Conservation (phyloP, 352 stramenopile genomes). For the Peronospora belbahrii region DNA sequence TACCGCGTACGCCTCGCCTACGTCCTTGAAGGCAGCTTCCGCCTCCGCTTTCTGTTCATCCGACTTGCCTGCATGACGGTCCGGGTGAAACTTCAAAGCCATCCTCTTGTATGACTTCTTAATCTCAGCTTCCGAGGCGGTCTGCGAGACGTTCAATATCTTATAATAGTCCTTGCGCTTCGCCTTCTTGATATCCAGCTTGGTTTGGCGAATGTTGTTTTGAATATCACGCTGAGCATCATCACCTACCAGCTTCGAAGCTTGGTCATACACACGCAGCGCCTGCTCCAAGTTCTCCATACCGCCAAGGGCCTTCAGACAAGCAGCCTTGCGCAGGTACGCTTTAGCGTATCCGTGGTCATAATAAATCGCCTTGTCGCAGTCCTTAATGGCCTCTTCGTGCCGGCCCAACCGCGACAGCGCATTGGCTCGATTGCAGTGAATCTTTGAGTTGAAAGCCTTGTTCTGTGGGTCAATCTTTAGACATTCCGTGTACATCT, state of each 20-base stretch:
- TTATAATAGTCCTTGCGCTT: constrained; percentile 96
- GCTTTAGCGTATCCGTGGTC: constrained; percentile 90
- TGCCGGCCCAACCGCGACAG: constrained; percentile 77
- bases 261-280: constrained; percentile 86
- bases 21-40: constrained; percentile 92
- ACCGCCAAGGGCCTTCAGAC: constrained; percentile 63
- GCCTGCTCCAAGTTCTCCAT: constrained; percentile 87
- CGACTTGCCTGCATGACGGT: constrained; percentile 88
- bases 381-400: constrained; percentile 86
- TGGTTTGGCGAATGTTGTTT: constrained; percentile 80
- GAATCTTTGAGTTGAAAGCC: constrained; percentile 89
- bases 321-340: constrained; percentile 77
- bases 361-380: constrained; percentile 84
- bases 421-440: constrained; percentile 89
- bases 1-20: constrained; percentile 94
- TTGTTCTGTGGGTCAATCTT: constrained; percentile 87
- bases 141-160: constrained; percentile 76
- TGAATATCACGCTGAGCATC: constrained; percentile 78
- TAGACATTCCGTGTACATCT: constrained; percentile 84
- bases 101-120: constrained; percentile 96
- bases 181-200: constrained; percentile 91
- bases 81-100: constrained; percentile 94
- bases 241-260: constrained; percentile 78
- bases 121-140: constrained; percentile 88
- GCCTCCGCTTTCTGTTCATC: constrained; percentile 89